Base-by-base conservation (phyloP, 2,329 filamentous ascomycete genomes). In the Ophiosphaerella narmari region DNA sequence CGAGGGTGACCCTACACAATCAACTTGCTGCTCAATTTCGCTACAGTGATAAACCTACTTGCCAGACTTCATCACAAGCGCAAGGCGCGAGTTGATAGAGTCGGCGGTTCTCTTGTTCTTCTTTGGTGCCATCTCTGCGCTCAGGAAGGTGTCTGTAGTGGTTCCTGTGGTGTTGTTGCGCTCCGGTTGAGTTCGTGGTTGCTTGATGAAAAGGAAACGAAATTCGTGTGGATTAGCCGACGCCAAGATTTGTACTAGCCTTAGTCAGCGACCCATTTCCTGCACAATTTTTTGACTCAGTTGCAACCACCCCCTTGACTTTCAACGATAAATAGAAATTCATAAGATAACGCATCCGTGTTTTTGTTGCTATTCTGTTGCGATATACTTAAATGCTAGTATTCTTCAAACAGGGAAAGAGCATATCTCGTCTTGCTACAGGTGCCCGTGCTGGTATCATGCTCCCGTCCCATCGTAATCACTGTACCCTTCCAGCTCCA, bases 51-150 rank as follows among this genome's bases (percentile, higher is more conserved):
- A 51, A 60, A 74, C 55, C 43, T 49, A 61, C 57, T 89, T 89
- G 72, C 85, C 84, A 53, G 78, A 83, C 77, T 86, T 86, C 83
- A 86, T 86, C 66, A 86, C 84, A 76, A 86, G 81, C 73, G 85
- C 85, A 62, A 88, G 79, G 75, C 86, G 83, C 56, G 63, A 68
- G 80, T 86, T 86, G 81, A 88, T 89, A 79, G 81, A 86, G 82
- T 91, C 88, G 74, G 89, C 86, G 80, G 90, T 87, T 83, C 92
- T 95, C 86, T 90, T 93, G 62, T 52, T 62, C 80, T 89, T 90
- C 86, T 91, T 91, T 74, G 83, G 82, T 76, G 82, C 83, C 84
- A 87, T 87, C 80, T 76, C 79, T 75, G 72, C 71, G 74, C 67
- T 59, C 64, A 69, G 63, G 67, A 69, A 63, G 58, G 50, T 58